Base-by-base conservation (phyloP, 192 early-diverging fungal species). In the Coemansia sp. region DNA sequence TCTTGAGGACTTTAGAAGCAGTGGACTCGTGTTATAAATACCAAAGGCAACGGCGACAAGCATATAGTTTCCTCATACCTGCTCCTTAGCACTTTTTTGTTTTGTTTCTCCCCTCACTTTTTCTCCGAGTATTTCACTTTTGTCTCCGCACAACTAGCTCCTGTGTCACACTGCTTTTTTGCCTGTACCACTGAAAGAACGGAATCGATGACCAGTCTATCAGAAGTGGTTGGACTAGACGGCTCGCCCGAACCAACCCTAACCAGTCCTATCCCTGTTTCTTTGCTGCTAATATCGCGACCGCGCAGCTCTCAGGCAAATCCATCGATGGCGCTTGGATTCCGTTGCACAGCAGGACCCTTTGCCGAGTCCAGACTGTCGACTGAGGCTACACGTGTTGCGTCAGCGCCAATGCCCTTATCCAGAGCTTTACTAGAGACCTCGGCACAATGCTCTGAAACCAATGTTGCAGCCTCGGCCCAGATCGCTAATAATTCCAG, bases 341-440 rank as follows among this genome's bases (percentile, higher is more conserved):
- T 34, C 34, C 7, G 34, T 31, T 14, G 1, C 15, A 19, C 63
- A 45, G 34, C 31, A 12, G 29, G 31, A 1, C 17, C 61, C 38
- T 15, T 19, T 17, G n/a, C 44, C 42, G 31, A 45, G 7, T 42
- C 6, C 45, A 45, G 17, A 17, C 50, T 74, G 34, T 62, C 63
- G 9, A 62, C 62, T 17, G 64, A 60, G 25, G 45, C 53, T 1
- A 75, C 73, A 19, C 58, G 71, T 44, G 69, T 75, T n/a, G 66
- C 63, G 32, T 32, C 55, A 57, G 14, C 23, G 29, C 15, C 55
- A 57, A 23, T 51, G 19, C 15, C 41, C 10, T 4, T 11, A 11
- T 15, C 41, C 41, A 46, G 6, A 7, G 8, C 45, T 19, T 29
- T 29, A 29, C 25, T 29, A 25, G 51, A 12, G 25, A 53, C 11